Percentiles rank a stretch among this genome's conserved stretches.
These are phyloP conservation scores for Phytophthora hibernalis DNA, from an alignment of 352 stramenopile species.

Conservation along the genomic window DNA sequence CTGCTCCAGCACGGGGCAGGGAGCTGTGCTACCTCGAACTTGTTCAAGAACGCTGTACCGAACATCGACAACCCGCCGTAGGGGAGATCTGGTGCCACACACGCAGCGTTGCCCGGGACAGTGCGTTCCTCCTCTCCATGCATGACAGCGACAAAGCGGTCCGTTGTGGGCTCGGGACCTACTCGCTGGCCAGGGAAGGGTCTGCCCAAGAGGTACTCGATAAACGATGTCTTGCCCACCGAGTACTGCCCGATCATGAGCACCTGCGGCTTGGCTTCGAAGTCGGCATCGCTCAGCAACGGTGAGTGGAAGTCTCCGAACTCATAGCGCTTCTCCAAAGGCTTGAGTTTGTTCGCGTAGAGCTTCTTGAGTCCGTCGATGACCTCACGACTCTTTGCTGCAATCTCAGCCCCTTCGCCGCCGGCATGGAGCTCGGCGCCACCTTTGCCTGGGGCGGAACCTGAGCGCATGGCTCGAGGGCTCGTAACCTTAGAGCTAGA, in stretches of 20 bases:
- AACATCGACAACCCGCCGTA: constrained; percentile 96
- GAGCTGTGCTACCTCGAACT: constrained; percentile 97
- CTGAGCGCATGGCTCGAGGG: constrained; percentile 25
- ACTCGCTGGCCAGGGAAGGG: constrained; percentile 98
- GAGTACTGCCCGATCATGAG: constrained; percentile 98
- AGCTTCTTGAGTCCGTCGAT: constrained; percentile 86
- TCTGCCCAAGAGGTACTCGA: constrained; percentile 95
- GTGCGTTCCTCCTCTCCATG: constrained; percentile 96
- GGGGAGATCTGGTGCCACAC: constrained; percentile 94
- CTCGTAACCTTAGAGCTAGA: constrained; percentile 18
- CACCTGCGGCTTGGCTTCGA: constrained; percentile 98
- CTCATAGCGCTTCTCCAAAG: constrained; percentile 92
- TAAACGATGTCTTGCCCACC: constrained; percentile 99
- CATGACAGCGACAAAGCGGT: constrained; percentile 98
- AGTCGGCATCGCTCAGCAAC: constrained; percentile 94
- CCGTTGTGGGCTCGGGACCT: constrained; percentile 98
- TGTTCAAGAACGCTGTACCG: constrained; percentile 98
- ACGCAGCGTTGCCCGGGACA: constrained; percentile 97
- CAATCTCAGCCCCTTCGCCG: constrained; percentile 73
- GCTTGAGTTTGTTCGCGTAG: constrained; percentile 77
- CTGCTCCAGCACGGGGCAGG: constrained; percentile 93
- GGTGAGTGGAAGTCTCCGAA: constrained; percentile 95
- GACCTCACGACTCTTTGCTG: constrained; percentile 67
- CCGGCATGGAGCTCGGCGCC: constrained; percentile 45
- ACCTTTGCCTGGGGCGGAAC: constrained; percentile 25